Conservation (phyloP, 2,329 filamentous ascomycete species). For the Aspergillus amoenus region DNA sequence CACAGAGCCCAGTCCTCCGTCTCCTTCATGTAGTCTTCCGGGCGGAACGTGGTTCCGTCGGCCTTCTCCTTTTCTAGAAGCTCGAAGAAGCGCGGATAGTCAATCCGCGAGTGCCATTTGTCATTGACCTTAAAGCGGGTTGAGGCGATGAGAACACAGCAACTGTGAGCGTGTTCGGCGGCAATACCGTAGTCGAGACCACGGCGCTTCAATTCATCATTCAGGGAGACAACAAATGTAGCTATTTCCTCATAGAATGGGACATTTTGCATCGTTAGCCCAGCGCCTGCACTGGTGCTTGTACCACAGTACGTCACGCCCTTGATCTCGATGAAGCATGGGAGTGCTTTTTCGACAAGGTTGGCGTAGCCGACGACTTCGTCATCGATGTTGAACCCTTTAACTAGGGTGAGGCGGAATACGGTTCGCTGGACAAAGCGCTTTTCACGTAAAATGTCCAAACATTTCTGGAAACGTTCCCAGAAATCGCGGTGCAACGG, state of each 20-base stretch:
- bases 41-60: conserved; percentile 67
- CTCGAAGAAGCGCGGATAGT: conserved; percentile 86
- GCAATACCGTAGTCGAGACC: conserved; percentile 86
- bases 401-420: conserved; percentile 91
- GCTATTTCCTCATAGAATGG: conserved; percentile 91
- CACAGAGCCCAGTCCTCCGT: conserved; percentile 94
- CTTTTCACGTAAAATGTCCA: conserved; percentile 83
- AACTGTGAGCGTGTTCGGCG: conserved; percentile 92
- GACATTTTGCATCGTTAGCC: conserved; percentile 95
- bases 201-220: conserved; percentile 65
- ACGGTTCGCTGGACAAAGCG: conserved; percentile 87
- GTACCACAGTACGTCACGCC: conserved; percentile 97
- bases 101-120: conserved; percentile 88
- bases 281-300: conserved; percentile 76
- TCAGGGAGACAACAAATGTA: conserved; percentile 75
- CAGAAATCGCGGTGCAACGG: conserved; percentile 95
- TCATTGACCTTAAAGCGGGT: conserved; percentile 73
- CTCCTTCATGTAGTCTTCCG: conserved; percentile 87
- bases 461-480: conserved; percentile 89
- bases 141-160: conserved; percentile 84
- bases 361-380: conserved; percentile 88
- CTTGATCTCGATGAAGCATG: conserved; percentile 93
- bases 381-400: conserved; percentile 96
- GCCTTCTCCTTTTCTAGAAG: conserved; percentile 65
- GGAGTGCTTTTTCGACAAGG: conserved; percentile 79